These are phyloP conservation scores for Leptomonas seymouri DNA, from an alignment of 208 protist species.

Conservation along the genomic window DNA sequence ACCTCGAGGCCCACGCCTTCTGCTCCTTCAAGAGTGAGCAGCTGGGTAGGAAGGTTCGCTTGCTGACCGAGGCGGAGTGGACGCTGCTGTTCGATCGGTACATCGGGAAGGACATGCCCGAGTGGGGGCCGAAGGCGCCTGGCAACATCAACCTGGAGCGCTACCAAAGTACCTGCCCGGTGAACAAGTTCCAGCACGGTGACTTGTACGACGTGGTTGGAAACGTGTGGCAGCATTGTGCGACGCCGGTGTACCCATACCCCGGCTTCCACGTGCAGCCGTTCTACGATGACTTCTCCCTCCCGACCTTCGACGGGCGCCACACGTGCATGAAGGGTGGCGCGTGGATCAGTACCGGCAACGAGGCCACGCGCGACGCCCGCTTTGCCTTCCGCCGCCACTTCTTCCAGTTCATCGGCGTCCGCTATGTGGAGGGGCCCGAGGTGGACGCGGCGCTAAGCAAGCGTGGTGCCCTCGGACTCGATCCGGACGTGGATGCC, in stretches of 20 bases:
- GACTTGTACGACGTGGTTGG: constrained; percentile 93
- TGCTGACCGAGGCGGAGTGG: constrained; percentile 93
- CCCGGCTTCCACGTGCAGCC: constrained; percentile 92
- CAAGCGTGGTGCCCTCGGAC: constrained; percentile 39
- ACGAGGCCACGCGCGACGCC: constrained; percentile 92
- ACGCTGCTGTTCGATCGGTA: constrained; percentile 83
- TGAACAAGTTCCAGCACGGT: constrained; percentile 84
- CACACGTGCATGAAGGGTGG: constrained; percentile 97
- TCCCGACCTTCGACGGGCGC: constrained; percentile 95
- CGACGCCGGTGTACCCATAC: constrained; percentile 91
- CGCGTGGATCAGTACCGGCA: constrained; percentile 94
- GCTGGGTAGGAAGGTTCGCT: constrained; percentile 73
- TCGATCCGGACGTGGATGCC: constrained; percentile 84
- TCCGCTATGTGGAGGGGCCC: constrained; percentile 90
- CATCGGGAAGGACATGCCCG: constrained; percentile 75
- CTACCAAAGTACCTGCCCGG: constrained; percentile 84
- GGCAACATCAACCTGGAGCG: constrained; percentile 90
- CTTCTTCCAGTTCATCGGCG: constrained; percentile 96
- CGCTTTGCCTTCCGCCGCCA: constrained; percentile 96
- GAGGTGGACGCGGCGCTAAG: constrained; percentile 35
- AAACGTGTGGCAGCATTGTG: constrained; percentile 96
- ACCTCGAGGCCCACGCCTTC: constrained; percentile 96
- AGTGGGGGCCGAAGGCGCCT: constrained; percentile 68
- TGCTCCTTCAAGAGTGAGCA: constrained; percentile 93
- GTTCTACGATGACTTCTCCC: constrained; percentile 97